Base-by-base conservation (phyloP, 2,329 filamentous ascomycete genomes). In the Ustilaginoidea virens region DNA sequence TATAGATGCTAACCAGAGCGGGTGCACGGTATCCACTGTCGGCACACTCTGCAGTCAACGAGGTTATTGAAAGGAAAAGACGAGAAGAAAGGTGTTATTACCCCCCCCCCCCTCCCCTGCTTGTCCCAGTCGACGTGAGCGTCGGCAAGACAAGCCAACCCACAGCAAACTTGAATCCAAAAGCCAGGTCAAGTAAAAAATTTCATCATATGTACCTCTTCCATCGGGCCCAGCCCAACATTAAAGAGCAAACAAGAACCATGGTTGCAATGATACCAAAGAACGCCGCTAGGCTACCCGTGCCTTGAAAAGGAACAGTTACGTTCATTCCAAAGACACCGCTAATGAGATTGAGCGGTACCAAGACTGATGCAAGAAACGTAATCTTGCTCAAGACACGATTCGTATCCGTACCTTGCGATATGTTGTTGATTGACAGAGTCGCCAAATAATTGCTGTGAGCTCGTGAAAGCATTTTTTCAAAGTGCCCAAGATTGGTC, bases 401-500 rank as follows among this genome's bases (percentile, higher is more conserved):
- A 58, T 96, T 96, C 31, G 83, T 85, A 40, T 75, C 68, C 34
- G 86, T 93, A 16, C 86, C 86, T 51, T 92, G 76, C 2, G 78
- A 73, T 44, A 93, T 81, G 53, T 81, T 87, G 52, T 92, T 83
- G 43, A 96, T 86, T 22, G 80, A 87, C 36, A 96, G 72, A 48
- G 94, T 90, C 1, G 90, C 87, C 21, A 98, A 68, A 48, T 98
- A 96, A 53, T 96, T 98, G 61, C 80, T 82, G 60, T 98, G 90
- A 2, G 81, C 80, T 14, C 90, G 79, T 17, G 80, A 86, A 28
- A 98, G 68, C 68, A 98, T 94, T 65, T 96, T 96, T 53, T 98
- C 90, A 42, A 93, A 94, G 51, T 98, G 90, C 1, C 74, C 74
- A 43, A 98, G 56, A 54, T 92, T 98, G 41, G 81, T 90, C 69